Evolutionary conservation across 208 protist genomes (phyloP), one percentile per base, ranked within the genome.

Genomic region (Lotmaria passim): DNA sequence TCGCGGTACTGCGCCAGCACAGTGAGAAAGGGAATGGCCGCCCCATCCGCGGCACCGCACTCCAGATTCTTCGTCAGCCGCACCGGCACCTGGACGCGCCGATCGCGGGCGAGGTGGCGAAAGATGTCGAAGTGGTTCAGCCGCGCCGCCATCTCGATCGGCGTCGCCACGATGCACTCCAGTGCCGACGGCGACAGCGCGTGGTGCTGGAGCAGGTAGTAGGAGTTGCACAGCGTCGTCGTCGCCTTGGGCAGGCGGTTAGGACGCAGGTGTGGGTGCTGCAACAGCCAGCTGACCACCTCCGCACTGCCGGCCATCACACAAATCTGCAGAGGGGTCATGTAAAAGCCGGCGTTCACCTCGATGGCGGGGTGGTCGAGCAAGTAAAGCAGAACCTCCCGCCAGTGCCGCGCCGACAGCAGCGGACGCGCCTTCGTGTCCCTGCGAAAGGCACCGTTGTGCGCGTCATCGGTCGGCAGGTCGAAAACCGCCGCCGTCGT

Each of bases 241-340:
- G 59, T 53, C 15, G 79, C 34, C 30, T 63, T 67, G 33, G 75
- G 55, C 17, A 78, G 19, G 24, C 55, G 46, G 53, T 79, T 80
- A 19, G 73, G 76, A 19, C 62, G 60, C 12, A 86, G 36, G 52
- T 60, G 48, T 1, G 71, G 70, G 64, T 78, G 68, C 44, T 65
- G 58, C 34, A 86, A 64, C 21, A 86, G 78, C 48, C 65, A 53
- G 24, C 30, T 23, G 28, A 82, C 59, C 19, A 77, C 58, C 51
- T 75, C 64, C 8, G 33, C 44, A 43, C 69, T 70, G 11, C 66
- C 62, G 26, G 59, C 52, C 5, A 61, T 21, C 8, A 82, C 69
- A 24, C 76, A 78, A 14, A 75, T 69, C 67, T 81, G 78, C 56
- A 86, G 68, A 31, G 81, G 77, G 4, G 81, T 82, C 28, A 28